A percentile compares a stretch with the other conserved stretches of the same genome.
Evolutionary conservation across 2,329 filamentous ascomycete genomes (phyloP).

Genomic region (Torrubiella hemipterigena): DNA sequence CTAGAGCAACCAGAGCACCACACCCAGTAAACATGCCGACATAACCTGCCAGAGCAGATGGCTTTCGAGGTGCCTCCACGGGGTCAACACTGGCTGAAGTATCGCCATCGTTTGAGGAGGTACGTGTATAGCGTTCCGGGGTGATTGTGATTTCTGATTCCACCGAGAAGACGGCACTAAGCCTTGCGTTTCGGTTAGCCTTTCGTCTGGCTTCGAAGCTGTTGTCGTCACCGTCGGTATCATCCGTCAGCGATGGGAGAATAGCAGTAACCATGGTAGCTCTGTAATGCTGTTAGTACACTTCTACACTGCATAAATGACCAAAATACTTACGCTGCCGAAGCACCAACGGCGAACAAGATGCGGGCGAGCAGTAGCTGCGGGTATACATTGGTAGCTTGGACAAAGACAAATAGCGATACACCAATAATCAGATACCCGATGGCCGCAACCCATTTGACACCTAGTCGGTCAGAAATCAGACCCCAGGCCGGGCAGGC

Average conservation of each 20-base stretch:
- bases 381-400: constrained; percentile 78
- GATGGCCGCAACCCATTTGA: constrained; percentile 58
- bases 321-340: constrained; percentile 54
- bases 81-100: constrained; percentile 11
- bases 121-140: constrained; percentile 42
- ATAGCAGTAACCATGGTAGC: constrained; percentile 97
- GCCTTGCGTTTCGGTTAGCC: constrained; percentile 29
- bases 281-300: constrained; percentile 19
- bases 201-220: constrained; percentile 17
- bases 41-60: constrained; percentile 63
- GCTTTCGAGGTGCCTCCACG: constrained; percentile 25
- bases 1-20: constrained; percentile 75
- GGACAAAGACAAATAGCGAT: constrained; percentile 69
- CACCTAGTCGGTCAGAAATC: constrained; percentile 64
- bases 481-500: constrained; percentile 74
- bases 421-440: constrained; percentile 76
- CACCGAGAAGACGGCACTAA: constrained; percentile 54
- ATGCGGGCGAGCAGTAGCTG: constrained; percentile 75
- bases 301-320: not conserved
- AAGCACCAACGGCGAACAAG: constrained; percentile 80
- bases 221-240: constrained; percentile 20
- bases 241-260: constrained; percentile 58
- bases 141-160: constrained; percentile 68
- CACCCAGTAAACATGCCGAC: constrained; percentile 90
- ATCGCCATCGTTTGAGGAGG: constrained; percentile 17